Conservation (phyloP, 768 basidiomycete species). For the Rhodotorula graminis region DNA sequence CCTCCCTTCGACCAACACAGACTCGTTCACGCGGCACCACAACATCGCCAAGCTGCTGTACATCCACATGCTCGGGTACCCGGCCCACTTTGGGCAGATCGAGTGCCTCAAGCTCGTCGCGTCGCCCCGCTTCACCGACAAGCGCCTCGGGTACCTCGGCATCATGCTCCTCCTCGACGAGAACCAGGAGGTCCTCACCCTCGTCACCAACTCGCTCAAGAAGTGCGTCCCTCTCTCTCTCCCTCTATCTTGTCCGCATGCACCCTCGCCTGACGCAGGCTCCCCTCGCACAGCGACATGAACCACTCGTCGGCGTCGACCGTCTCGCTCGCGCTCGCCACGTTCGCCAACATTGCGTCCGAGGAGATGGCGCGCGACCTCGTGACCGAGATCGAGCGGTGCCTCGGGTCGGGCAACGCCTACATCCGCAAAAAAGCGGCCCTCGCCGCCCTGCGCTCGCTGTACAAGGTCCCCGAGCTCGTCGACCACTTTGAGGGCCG, state of each 20-base stretch:
- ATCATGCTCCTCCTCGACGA: constrained; percentile 97
- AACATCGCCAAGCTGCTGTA: constrained; percentile 97
- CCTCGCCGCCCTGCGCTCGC: constrained; percentile 85
- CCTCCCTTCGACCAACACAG: too few relatives aligned
- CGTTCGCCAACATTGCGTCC: constrained; percentile 97
- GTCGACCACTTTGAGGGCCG: constrained; percentile 84
- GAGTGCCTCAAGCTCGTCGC: constrained; percentile 75
- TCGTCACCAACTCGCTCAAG: constrained; percentile 97
- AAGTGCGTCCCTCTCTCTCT: constrained; percentile 58
- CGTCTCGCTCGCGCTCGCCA: constrained; percentile 92
- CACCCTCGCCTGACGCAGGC: not conserved
- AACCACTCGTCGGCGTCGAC: constrained; percentile 99
- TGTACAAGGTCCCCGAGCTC: constrained; percentile 93
- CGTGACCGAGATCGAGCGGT: constrained; percentile 94
- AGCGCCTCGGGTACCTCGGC: constrained; percentile 89
- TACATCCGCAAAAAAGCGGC: constrained; percentile 99
- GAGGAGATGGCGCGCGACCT: constrained; percentile 99
- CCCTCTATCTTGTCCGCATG: too few relatives aligned
- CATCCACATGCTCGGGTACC: constrained; percentile 97
- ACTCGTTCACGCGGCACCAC: constrained; percentile 82
- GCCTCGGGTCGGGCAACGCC: constrained; percentile 92
- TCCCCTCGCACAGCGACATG: constrained; percentile 70
- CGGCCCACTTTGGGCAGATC: constrained; percentile 98
- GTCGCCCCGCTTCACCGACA: constrained; percentile 72
- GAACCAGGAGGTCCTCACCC: constrained; percentile 91